A percentile compares a stretch with the other conserved stretches of the same genome.
These are phyloP conservation scores for Paraleonurus japonicus DNA, from an alignment of 257 asterid genomes.

Conservation along the genomic window DNA sequence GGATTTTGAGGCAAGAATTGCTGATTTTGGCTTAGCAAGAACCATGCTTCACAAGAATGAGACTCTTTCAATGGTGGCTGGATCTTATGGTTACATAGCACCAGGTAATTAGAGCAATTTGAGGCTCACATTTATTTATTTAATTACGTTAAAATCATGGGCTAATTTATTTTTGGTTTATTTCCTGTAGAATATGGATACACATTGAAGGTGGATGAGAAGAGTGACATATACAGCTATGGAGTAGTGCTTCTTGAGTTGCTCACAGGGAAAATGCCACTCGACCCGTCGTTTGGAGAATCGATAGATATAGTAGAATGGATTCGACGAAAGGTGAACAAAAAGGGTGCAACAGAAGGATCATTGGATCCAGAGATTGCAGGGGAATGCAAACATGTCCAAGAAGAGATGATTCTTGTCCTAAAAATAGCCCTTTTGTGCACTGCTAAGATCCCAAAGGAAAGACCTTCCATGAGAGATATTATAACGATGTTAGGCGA, in stretches of 20 bases:
- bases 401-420: conserved; percentile 78
- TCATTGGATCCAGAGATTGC: conserved; percentile 60
- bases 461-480: conserved; percentile 83
- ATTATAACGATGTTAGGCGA: conserved; percentile 74
- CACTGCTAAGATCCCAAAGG: conserved; percentile 81
- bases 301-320: conserved; percentile 65
- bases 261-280: conserved; percentile 57
- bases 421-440: conserved; percentile 73
- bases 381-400: conserved; percentile 61
- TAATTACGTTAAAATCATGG: neutral
- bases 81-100: conserved; percentile 87
- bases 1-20: conserved; percentile 68
- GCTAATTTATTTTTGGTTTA: neutral
- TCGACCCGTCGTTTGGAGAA: conserved; percentile 68
- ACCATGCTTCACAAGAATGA: conserved; percentile 61
- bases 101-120: conserved; percentile 50
- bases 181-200: conserved; percentile 65
- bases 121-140: neutral
- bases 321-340: conserved; percentile 47
- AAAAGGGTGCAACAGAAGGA: conserved; percentile 30
- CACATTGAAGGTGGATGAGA: conserved; percentile 80
- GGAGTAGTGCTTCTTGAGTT: conserved; percentile 88
- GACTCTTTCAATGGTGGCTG: conserved; percentile 81
- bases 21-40: conserved; percentile 83
- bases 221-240: conserved; percentile 76